These are phyloP conservation scores for Cercophora sp. DNA, from an alignment of 495 filamentous ascomycete genomes.

Conservation along the genomic window DNA sequence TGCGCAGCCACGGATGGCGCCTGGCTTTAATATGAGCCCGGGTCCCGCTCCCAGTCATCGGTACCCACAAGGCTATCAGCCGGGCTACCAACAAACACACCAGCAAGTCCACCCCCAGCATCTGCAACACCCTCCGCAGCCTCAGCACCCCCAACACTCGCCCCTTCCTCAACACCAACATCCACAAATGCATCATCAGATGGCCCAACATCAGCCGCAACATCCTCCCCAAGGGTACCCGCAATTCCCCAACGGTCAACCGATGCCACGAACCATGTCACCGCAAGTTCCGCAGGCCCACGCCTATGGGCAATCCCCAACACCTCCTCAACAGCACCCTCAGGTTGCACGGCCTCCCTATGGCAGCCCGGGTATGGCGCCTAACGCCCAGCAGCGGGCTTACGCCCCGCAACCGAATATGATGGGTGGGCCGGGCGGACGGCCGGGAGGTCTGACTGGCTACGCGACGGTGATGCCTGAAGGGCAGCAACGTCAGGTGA, in stretches of 20 bases:
- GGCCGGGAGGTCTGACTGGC: slow-evolving; percentile 25
- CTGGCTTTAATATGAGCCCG: slow-evolving; percentile 26
- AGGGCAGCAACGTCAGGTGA: slow-evolving; percentile 32
- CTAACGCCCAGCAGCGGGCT: slow-evolving; percentile 24
- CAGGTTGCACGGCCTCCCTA: slow-evolving; percentile 24
- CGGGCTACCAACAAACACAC: slow-evolving; percentile 24
- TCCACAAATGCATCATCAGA: slow-evolving; percentile 19
- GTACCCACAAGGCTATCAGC: slow-evolving; percentile 24
- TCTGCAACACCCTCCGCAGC: slow-evolving; percentile 23
- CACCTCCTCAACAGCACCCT: slow-evolving; percentile 29
- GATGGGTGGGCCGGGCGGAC: slow-evolving; percentile 18
- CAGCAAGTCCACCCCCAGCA: slow-evolving; percentile 31
- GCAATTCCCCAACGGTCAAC: slow-evolving; percentile 28
- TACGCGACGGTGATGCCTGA: slow-evolving; percentile 36
- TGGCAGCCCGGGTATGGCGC: slow-evolving; percentile 24
- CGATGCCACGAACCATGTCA: slow-evolving; percentile 31
- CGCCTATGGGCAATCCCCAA: slow-evolving; percentile 28
- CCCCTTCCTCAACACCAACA: slow-evolving; percentile 28
- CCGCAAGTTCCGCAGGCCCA: slow-evolving; percentile 30
- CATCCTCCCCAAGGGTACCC: slow-evolving; percentile 24
- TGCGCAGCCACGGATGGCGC: slow-evolving; percentile 33
- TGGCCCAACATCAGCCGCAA: slow-evolving; percentile 28
- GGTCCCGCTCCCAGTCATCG: slow-evolving; percentile 27
- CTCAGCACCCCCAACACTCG: slow-evolving; percentile 20
- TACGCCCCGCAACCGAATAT: slow-evolving; percentile 16